A percentile compares a stretch with the other conserved stretches of the same genome.
These are phyloP conservation scores for Cucumis cinereus DNA, from an alignment of 306 rosid genomes.

Conservation along the genomic window DNA sequence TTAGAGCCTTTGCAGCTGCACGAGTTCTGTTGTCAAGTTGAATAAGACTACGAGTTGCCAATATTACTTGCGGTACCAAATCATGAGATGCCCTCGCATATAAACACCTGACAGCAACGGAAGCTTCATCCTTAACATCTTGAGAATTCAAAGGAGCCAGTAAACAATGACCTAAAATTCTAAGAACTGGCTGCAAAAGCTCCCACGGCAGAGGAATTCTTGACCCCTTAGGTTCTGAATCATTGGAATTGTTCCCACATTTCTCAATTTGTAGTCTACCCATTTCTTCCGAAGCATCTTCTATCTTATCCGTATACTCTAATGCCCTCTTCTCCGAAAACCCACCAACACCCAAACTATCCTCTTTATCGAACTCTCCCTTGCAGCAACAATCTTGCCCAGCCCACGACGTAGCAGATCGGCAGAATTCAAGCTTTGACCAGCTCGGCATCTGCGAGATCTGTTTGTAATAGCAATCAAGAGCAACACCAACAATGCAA, in stretches of 20 bases:
- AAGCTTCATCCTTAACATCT: slow-evolving; percentile 68
- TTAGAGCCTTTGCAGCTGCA: slow-evolving; percentile 26
- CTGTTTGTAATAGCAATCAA: slow-evolving; percentile 74
- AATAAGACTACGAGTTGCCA: slow-evolving; percentile 82
- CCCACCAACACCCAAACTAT: slow-evolving; percentile 11
- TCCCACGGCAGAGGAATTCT: slow-evolving; percentile 93
- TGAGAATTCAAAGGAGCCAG: slow-evolving; percentile 64
- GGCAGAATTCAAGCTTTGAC: slow-evolving; percentile 81
- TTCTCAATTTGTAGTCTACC: slow-evolving; percentile 33
- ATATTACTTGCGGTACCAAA: slow-evolving; percentile 75
- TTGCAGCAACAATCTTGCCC: slow-evolving; percentile 72
- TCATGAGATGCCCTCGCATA: slow-evolving; percentile 87
- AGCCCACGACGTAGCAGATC: slow-evolving; percentile 61
- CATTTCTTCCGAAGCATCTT: slow-evolving; percentile 28
- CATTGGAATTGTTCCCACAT: neutral
- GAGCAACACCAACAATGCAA: slow-evolving; percentile 62
- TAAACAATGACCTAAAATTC: slow-evolving; percentile 83
- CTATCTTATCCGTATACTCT: slow-evolving; percentile 26
- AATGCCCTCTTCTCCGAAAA: slow-evolving; percentile 16
- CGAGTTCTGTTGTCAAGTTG: slow-evolving; percentile 63
- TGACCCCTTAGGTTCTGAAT: slow-evolving; percentile 27
- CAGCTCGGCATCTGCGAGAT: slow-evolving; percentile 94
- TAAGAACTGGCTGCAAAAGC: slow-evolving; percentile 72
- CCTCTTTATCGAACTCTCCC: slow-evolving; percentile 25
- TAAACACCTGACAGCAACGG: slow-evolving; percentile 49